Evolutionary conservation across 2,329 filamentous ascomycete species (phyloP), one percentile per base, ranked within the genome.

Genomic region (Cryphonectria nitschkei): DNA sequence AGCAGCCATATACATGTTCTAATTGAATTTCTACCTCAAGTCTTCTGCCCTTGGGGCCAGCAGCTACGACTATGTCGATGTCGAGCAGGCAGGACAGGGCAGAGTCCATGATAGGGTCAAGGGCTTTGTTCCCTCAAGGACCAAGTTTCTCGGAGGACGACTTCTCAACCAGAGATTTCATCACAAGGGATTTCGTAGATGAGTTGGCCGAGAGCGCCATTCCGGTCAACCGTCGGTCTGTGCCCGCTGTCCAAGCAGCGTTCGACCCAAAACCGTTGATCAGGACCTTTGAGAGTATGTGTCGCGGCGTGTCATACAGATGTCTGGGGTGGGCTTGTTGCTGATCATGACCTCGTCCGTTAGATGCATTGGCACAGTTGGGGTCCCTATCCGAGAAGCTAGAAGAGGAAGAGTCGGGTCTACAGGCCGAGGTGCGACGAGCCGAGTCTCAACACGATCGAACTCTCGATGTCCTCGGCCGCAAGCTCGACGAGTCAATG

Each of bases 211-310:
- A 98, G 74, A 92, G 87, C 75, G 93, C 94, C 32, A 88, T 94
- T 50, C 91, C 93, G n/a, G 85, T 87, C 32, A 93, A 91, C 77
- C 93, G 96, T 68, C 92, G 93, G 72, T 98, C 95, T 19, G 90
- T 88, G 9, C 86, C 88, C 74, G 85, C 84, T 73, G 86, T 84
- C 78, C 86, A 87, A 73, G 69, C 67, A 43, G 82, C 86, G 5
- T 99, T 99, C 82, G 96, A 99, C 78, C 94, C 96, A 0, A 99
- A 99, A 82, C 97, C 96, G 43, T 85, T 99, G 76, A 99, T 99
- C 77, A 91, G 96, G 72, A 95, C 94, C 1, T 99, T 99, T 80
- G 96, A 99, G 79, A 90, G 88, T 90, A 83, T 74, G 82, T 52
- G 26, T 54, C 8, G 56, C 58, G 43, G 4, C 58, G 54, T 3